Conservation (phyloP, 768 basidiomycete genomes). For the Lyophyllum decastes region DNA sequence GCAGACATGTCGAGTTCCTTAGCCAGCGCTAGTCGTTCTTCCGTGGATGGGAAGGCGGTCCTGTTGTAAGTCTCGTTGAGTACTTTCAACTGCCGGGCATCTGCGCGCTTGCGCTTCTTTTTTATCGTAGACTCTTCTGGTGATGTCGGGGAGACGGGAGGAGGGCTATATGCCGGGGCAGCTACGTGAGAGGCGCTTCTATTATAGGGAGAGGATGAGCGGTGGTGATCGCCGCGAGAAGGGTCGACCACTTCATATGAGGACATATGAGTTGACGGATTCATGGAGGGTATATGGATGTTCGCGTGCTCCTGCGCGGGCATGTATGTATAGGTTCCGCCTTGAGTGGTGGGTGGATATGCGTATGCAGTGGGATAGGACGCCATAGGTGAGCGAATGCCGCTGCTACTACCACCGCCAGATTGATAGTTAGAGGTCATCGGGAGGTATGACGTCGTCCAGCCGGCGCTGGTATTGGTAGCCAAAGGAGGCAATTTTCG, state of each 20-base stretch:
- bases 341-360: constrained; percentile 40
- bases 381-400: constrained; percentile 66
- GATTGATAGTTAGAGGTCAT: constrained; percentile 19
- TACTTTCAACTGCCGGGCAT: constrained; percentile 76
- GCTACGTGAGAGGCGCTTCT: constrained; percentile 37
- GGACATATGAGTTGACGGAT: constrained; percentile 25
- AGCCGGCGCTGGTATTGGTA: constrained; percentile 40
- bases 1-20: constrained; percentile 82
- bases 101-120: constrained; percentile 87
- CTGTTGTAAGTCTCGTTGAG: constrained; percentile 79
- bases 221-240: constrained; percentile 38
- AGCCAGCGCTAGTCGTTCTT: constrained; percentile 78
- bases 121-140: constrained; percentile 73
- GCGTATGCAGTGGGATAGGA: constrained; percentile 59
- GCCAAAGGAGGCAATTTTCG: constrained; percentile 63
- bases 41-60: constrained; percentile 87
- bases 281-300: constrained; percentile 28
- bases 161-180: constrained; percentile 56
- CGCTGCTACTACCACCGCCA: constrained; percentile 30
- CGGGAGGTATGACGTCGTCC: constrained; percentile 47
- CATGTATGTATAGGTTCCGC: constrained; percentile 44
- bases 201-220: constrained; percentile 47
- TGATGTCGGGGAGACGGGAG: constrained; percentile 47
- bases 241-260: constrained; percentile 32
- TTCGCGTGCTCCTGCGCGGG: constrained; percentile 30